phyloP scores from a whole-genome alignment of 306 rosid genomes.

The Oxytropis ochrocephala region DNA sequence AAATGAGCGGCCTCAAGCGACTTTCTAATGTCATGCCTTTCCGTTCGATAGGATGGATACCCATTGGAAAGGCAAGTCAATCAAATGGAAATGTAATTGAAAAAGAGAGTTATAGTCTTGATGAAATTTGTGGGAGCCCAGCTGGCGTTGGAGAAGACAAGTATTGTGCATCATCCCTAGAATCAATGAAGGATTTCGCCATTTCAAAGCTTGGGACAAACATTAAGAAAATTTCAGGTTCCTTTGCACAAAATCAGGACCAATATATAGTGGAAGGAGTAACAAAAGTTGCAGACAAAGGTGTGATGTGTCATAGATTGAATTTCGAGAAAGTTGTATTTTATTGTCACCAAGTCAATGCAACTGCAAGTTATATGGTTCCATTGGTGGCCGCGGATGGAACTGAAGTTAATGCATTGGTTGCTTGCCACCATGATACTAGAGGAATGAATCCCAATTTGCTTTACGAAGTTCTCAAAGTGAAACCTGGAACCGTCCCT shows the following conservation, averaged over 20 bases:
- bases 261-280: neutral
- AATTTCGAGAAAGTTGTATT: neutral
- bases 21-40: neutral
- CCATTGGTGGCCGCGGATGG: conserved; percentile 2
- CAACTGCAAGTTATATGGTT: neutral
- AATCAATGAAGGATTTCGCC: neutral
- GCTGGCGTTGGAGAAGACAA: conserved; percentile 1
- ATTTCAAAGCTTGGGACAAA: conserved; percentile 3
- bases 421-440: conserved; percentile 12
- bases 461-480: conserved; percentile 7
- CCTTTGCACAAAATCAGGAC: neutral
- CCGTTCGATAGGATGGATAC: neutral
- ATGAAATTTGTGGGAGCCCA: neutral
- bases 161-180: neutral
- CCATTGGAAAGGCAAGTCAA: neutral
- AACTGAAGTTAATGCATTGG: neutral
- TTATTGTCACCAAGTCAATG: conserved; percentile 3
- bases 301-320: neutral
- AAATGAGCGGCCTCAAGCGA: neutral
- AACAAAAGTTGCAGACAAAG: neutral
- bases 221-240: neutral
- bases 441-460: conserved; percentile 2
- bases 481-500: neutral
- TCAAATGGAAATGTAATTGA: neutral
- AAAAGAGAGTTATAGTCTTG: neutral